These are phyloP conservation scores for Zanthoxylum bungeanum DNA, from an alignment of 345 rosid species.

Conservation along the genomic window DNA sequence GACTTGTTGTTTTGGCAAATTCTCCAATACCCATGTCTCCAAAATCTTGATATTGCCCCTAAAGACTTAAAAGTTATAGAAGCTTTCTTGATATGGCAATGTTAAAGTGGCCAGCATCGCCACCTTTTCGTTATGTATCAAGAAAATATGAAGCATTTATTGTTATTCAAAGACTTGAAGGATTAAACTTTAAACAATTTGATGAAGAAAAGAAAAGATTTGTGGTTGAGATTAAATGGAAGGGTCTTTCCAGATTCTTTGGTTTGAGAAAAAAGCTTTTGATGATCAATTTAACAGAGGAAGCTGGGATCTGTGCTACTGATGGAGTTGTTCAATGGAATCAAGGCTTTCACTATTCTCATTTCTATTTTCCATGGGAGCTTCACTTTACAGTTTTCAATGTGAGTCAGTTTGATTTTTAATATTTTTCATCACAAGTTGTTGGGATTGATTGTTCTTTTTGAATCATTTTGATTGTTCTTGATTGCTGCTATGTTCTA, in stretches of 20 bases:
- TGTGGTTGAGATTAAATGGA: conserved; percentile 59
- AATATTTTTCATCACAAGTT: background rate
- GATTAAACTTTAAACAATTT: conserved; percentile 23
- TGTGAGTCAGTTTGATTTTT: conserved; percentile 33
- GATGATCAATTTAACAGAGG: conserved; percentile 39
- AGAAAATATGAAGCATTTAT: conserved; percentile 43
- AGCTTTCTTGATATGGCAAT: conserved; percentile 6
- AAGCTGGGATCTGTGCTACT: conserved; percentile 38
- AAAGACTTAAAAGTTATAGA: background rate
- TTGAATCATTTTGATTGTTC: background rate
- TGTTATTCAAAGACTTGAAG: conserved; percentile 34
- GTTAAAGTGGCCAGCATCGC: conserved; percentile 64
- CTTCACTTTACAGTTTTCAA: conserved; percentile 44
- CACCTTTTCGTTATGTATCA: conserved; percentile 30
- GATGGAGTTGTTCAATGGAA: conserved; percentile 62
- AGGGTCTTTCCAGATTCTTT: conserved; percentile 34
- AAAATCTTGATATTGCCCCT: background rate
- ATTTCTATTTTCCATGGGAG: conserved; percentile 46
- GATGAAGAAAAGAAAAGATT: conserved; percentile 20
- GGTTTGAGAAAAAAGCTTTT: conserved; percentile 25
- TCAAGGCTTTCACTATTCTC: conserved; percentile 54
- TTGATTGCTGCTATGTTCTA: background rate
- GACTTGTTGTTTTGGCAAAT: background rate
- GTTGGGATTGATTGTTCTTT: background rate
- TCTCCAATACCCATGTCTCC: background rate